Evolutionary conservation across 2,329 filamentous ascomycete species (phyloP).

Genomic region (Ceratocystis albifundus): DNA sequence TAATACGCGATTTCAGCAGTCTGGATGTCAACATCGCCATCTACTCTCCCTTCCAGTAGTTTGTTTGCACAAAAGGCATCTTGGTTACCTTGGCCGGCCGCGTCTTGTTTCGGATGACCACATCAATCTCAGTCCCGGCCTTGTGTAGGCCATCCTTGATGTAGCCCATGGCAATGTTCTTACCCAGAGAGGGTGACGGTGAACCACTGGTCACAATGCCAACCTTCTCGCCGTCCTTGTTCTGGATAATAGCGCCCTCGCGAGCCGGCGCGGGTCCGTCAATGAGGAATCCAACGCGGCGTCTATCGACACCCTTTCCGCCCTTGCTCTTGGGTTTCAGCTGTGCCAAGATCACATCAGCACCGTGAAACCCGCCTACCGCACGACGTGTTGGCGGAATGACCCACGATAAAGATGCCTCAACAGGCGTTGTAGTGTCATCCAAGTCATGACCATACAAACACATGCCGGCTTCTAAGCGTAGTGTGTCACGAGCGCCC

Average conservation of each 20-base stretch:
- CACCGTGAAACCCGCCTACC: constrained; percentile 70
- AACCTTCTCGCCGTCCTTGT: constrained; percentile 52
- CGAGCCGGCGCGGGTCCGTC: constrained; percentile 71
- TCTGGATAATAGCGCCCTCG: constrained; percentile 72
- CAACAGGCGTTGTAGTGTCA: constrained; percentile 54
- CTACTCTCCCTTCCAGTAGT: constrained; percentile 51
- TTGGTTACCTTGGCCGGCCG: constrained; percentile 66
- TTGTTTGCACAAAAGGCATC: constrained; percentile 78
- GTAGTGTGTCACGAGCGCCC: constrained; percentile 79
- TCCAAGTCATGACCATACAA: constrained; percentile 98
- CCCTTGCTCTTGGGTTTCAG: constrained; percentile 62
- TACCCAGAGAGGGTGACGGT: constrained; percentile 71
- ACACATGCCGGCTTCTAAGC: constrained; percentile 95
- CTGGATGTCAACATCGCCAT: background rate
- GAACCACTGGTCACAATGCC: constrained; percentile 81
- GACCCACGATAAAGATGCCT: constrained; percentile 58
- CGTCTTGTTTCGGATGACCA: constrained; percentile 65
- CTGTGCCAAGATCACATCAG: constrained; percentile 64
- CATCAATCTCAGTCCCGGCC: constrained; percentile 66
- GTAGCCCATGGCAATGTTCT: constrained; percentile 96
- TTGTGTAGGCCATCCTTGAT: constrained; percentile 72
- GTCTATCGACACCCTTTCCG: constrained; percentile 54
- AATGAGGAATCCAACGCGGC: constrained; percentile 70
- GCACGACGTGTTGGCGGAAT: constrained; percentile 64
- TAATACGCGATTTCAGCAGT: background rate